Evolutionary conservation across 139 green algal genomes (phyloP), one percentile per base, ranked within the genome.

Genomic region (Micractinium conductrix): DNA sequence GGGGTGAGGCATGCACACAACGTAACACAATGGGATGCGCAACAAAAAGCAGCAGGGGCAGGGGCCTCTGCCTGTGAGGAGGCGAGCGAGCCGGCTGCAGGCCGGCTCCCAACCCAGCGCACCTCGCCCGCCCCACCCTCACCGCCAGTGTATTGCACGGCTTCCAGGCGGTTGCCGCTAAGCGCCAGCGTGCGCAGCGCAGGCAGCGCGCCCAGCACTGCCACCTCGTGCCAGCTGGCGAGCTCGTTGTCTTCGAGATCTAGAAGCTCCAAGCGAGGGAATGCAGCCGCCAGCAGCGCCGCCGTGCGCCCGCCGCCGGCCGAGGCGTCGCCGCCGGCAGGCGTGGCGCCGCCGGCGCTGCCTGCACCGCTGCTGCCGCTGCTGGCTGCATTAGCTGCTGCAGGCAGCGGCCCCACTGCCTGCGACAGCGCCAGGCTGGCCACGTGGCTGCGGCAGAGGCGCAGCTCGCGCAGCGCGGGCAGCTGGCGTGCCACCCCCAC

Each of bases 391-490:
- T 37, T 19, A 38, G 35, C 76, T 22, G 58, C 58, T 28, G 58
- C 37, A 37, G 38, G 17, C 30, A 17, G 19, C 58, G 26, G 22
- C 74, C n/a, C 0, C 50, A 35, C 8, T 44, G 65, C 65, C 38
- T n/a, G 38, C 26, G 38, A 40, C 76, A 82, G 58, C 76, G 68
- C 35, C 55, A 83, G 43, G 62, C 60, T 74, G 42, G 16, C 2
- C 30, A 83, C 12, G 42, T 43, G 17, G 43, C 96, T 97, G 62
- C 82, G 83, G 58, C 87, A 91, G 0, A 95, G 78, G 81, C 95
- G 91, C 24, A 97, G 91, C 89, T 96, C 90, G 38, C 84, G 30
- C 74, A 97, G 81, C 48, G 30, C 45, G 1, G 93, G 93, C 55
- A 96, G 76, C 38, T 24, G 71, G 17, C 48, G n/a, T 12, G 81